These are phyloP conservation scores for Metschnikowia shivogae DNA, from an alignment of 805 yeast species.

Conservation along the genomic window DNA sequence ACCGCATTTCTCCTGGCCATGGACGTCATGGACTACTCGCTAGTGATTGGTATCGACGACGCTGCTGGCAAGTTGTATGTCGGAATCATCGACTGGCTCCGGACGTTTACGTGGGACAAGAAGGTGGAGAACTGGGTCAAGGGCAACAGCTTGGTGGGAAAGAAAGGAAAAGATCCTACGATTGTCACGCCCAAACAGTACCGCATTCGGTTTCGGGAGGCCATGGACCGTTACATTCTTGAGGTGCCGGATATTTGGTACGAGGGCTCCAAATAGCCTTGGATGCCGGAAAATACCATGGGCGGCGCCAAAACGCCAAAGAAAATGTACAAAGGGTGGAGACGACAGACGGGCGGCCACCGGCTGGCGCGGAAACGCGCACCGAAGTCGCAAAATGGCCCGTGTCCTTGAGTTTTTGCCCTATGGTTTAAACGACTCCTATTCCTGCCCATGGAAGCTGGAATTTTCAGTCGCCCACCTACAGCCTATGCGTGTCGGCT, in stretches of 20 bases:
- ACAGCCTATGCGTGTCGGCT: too few species aligned
- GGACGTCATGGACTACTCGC: conserved; percentile 98
- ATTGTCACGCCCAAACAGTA: conserved; percentile 97
- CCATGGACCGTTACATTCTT: conserved; percentile 92
- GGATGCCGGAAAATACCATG: too few species aligned
- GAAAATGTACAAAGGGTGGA: too few species aligned
- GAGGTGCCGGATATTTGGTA: conserved; percentile 86
- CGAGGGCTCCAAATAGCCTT: conserved; percentile 25
- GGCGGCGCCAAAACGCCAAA: too few species aligned
- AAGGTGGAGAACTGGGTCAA: conserved; percentile 98
- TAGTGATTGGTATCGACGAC: conserved; percentile 87
- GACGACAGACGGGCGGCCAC: too few species aligned
- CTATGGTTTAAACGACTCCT: too few species aligned
- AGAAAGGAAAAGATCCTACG: conserved; percentile 89
- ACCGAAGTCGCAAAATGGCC: too few species aligned
- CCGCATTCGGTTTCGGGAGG: conserved; percentile 89
- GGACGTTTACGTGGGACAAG: conserved; percentile 98
- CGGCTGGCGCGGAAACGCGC: too few species aligned
- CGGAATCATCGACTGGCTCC: conserved; percentile 89
- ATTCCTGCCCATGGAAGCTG: too few species aligned
- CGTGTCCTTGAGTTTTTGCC: too few species aligned
- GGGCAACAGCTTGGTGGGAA: conserved; percentile 81
- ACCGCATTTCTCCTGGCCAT: conserved; percentile 89
- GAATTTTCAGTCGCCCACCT: too few species aligned
- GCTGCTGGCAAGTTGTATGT: conserved; percentile 67